Base-by-base conservation (phyloP, 345 rosid genomes). In the Reutealis trisperma region DNA sequence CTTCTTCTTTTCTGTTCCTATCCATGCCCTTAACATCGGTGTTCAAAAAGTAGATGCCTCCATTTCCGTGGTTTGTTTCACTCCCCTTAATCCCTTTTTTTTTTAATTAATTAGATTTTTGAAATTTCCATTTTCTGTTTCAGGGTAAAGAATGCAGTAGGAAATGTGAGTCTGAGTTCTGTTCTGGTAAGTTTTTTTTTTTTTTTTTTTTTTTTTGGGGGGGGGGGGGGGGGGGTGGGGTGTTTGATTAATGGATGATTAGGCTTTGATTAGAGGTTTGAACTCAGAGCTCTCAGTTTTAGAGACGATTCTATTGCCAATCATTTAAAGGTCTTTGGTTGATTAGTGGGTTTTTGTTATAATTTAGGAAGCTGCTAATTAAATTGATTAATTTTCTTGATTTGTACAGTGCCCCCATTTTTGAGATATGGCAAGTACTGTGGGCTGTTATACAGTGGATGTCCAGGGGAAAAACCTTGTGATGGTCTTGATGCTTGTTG, bases 401-500 rank as follows among this genome's bases (percentile, higher is more conserved):
- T 67, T 25, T 1, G 9, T 47, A 18, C 84, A 90, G 98, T 92
- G 81, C 98, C 99, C 8, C 98, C 97, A 63, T 84, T 96, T 42
- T 64, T 93, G 82, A 90, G 99, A 81, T 93, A 96, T 79, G 98
- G 96, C 0, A 96, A 96, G 88, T 93, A 92, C 37, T 96, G 98
- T 54, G 97, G 99, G 63, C 84, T 93, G 6, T 47, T 93, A 8
- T 96, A 92, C 82, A 92, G 94, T 72, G 97, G 97, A 76, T 96
- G 98, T 80, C 94, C 97, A 1, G 97, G 98, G 19, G 97, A 92
- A 78, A 93, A 64, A 76, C 98, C 97, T 13, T 96, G 99, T 45
- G 97, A 96, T 72, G 97, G 91, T 27, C 99, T 96, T 30, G 99
- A 96, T 73, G 87, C 94, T 30, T 93, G 97, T 72, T 96, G 99